Evolutionary conservation across 306 rosid genomes (phyloP).

Genomic region (Fagus crenata): DNA sequence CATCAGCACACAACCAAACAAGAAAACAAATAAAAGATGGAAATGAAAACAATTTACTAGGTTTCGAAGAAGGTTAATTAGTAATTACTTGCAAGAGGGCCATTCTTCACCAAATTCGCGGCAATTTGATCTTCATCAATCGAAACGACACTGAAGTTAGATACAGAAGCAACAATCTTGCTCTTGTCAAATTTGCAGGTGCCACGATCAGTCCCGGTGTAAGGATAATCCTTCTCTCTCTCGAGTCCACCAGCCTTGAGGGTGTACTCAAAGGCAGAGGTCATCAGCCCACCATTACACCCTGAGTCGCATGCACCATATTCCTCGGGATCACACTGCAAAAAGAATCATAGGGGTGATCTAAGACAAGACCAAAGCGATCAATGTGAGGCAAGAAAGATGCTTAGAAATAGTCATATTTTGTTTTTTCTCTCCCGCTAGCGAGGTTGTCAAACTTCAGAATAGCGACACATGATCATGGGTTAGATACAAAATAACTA

Average conservation of each 20-base stretch:
- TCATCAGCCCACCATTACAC: constrained; percentile 92
- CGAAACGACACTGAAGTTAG: constrained; percentile 85
- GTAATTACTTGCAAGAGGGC: constrained; percentile 83
- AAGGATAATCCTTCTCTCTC: constrained; percentile 79
- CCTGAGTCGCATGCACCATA: constrained; percentile 75
- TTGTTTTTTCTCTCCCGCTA: not conserved
- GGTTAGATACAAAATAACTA: too few relatives aligned
- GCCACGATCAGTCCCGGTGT: constrained; percentile 74
- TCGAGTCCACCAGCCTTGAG: constrained; percentile 78
- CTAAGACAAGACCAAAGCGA: not conserved
- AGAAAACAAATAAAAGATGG: not conserved
- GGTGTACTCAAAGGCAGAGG: constrained; percentile 76
- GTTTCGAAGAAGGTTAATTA: constrained; percentile 11
- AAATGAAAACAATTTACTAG: not conserved
- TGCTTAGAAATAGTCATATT: not conserved
- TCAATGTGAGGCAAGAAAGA: not conserved
- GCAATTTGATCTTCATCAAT: constrained; percentile 88
- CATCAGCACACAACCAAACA: not conserved
- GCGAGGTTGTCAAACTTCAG: not conserved
- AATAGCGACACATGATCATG: not conserved
- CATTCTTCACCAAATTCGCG: constrained; percentile 83
- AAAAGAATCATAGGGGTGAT: constrained; percentile 17
- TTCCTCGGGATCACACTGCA: constrained; percentile 92
- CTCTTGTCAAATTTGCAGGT: constrained; percentile 81
- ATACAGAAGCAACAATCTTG: constrained; percentile 61